Evolutionary conservation across 2,329 filamentous ascomycete species (phyloP), one percentile per base, ranked within the genome.

Genomic region (Ceratocystis cacaofunesta): DNA sequence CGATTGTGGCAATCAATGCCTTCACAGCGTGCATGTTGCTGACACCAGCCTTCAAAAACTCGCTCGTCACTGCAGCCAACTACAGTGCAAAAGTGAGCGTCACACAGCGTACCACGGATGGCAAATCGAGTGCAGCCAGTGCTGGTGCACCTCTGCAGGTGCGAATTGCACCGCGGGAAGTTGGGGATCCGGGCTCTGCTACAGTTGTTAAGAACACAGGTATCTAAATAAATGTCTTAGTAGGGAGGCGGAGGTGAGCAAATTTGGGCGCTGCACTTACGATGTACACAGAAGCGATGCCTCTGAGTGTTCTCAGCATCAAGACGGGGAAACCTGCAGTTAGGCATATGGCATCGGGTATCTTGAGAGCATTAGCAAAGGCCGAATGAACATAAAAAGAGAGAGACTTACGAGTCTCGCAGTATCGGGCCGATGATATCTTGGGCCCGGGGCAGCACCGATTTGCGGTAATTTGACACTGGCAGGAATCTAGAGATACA

Each of bases 1-100:
- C 52, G 44, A 5, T 19, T 22, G 50, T 57, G 66, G 6, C 65
- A 69, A 0, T 28, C 52, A 1, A 74, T 57, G 12, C 62, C 61
- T n/a, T 62, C 58, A 57, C 69, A 70, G 7, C 58, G n/a, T 12
- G 64, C 61, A 48, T 70, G 69, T 6, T 63, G 36, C 22, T 36
- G 52, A 43, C 69, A 70, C 68, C 68, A 70, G 61, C 65, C 46
- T 10, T 68, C 68, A 28, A 65, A 63, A 64, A 30, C 57, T n/a
- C 69, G 69, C 41, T 69, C 67, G n/a, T 19, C 28, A 4, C 62
- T 50, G 46, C 69, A 70, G 50, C 66, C 63, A 15, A 10, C 12
- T 19, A 66, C 58, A 44, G 52, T 19, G 50, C 69, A 70, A 62
- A 63, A 68, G 57, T 70, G 69, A 3, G 48, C 17, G 3, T 61